Conservation (phyloP, 106 monocot species). For the Gastrodia elata region DNA sequence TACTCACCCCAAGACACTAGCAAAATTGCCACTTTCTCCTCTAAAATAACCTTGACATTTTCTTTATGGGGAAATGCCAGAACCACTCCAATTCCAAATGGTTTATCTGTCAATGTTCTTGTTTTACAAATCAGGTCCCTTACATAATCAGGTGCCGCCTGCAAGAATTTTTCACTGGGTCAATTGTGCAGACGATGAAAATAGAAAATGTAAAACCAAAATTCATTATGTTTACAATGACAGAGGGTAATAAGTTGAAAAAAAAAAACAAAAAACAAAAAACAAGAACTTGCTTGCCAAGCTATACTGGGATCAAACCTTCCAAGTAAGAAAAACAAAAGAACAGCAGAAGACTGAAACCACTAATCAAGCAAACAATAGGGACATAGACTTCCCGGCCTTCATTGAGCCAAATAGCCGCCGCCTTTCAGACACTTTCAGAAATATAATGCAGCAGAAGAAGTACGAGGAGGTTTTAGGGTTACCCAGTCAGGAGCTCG, state of each 20-base stretch:
- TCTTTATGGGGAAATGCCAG: constrained; percentile 53
- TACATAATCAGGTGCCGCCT: constrained; percentile 65
- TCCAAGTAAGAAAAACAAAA: not conserved
- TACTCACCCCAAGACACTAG: constrained; percentile 78
- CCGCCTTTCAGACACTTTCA: not conserved
- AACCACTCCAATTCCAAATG: constrained; percentile 59
- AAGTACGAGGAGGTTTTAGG: not conserved
- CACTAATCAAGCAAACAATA: not conserved
- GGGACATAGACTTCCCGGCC: not conserved
- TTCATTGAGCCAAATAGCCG: not conserved
- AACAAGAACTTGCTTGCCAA: not conserved
- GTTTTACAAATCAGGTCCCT: constrained; percentile 57
- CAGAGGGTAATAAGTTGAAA: not conserved
- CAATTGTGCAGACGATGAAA: not conserved
- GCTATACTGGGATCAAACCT: not conserved
- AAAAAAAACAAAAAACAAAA: not conserved
- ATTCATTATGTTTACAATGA: no score
- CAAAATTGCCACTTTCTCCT: constrained; percentile 58
- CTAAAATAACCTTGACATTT: constrained; percentile 54
- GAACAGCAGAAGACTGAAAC: not conserved
- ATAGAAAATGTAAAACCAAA: not conserved
- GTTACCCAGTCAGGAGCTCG: constrained; percentile 68
- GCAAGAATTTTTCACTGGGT: not conserved
- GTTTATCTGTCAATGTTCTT: constrained; percentile 55
- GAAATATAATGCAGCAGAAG: not conserved